Percentiles rank a stretch among this genome's conserved stretches.
phyloP scores from a whole-genome alignment of 495 filamentous ascomycete species.

The Penicillium daleae region DNA sequence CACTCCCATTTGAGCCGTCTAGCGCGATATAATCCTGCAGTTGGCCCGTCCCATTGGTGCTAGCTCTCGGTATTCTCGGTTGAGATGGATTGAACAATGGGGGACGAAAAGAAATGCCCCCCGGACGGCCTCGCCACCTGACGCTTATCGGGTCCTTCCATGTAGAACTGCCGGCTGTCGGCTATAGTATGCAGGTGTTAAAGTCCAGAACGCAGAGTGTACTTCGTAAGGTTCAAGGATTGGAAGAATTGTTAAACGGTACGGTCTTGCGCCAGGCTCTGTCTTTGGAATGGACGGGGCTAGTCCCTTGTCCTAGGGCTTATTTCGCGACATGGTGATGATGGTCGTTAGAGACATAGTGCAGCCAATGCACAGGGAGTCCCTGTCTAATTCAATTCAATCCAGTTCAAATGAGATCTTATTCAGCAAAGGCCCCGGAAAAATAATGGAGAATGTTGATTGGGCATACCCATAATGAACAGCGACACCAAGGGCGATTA shows the following conservation, averaged over 20 bases:
- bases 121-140: neutral
- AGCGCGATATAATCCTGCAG: neutral
- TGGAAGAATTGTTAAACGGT: neutral
- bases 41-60: conserved; percentile 2
- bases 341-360: neutral
- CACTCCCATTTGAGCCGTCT: neutral
- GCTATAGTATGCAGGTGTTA: neutral
- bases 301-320: neutral
- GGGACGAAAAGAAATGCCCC: neutral
- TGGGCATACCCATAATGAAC: neutral
- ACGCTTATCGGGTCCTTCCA: neutral
- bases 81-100: neutral
- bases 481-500: neutral
- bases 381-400: neutral
- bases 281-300: neutral
- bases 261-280: neutral
- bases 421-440: neutral
- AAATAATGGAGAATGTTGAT: neutral
- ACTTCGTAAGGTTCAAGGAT: neutral
- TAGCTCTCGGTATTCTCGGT: conserved; percentile 23
- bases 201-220: neutral
- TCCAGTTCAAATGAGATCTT: too few species aligned
- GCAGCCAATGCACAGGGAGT: neutral
- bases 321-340: neutral
- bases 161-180: neutral